These are phyloP conservation scores for Rhizopogon sp. DNA, from an alignment of 768 basidiomycete genomes.

Conservation along the genomic window DNA sequence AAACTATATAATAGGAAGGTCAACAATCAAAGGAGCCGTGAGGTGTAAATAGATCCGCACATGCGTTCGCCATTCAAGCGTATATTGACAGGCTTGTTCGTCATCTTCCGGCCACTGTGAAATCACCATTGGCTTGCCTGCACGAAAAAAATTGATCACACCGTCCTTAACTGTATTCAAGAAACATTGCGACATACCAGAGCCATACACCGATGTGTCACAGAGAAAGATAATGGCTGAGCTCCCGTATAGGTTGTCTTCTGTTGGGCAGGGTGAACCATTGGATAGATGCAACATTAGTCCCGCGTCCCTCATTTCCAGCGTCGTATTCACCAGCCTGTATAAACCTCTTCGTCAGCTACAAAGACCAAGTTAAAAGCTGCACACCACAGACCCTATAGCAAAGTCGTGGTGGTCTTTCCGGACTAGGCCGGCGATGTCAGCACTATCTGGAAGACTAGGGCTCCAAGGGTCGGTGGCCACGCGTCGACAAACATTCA, in stretches of 20 bases:
- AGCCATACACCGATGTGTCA: slow-evolving; percentile 55
- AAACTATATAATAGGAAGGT: slow-evolving; percentile 32
- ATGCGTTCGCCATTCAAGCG: slow-evolving; percentile 81
- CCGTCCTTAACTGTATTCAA: neutral
- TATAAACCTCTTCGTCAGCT: neutral
- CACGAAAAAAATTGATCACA: neutral
- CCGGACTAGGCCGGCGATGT: slow-evolving; percentile 61
- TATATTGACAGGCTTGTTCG: slow-evolving; percentile 66
- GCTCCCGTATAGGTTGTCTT: slow-evolving; percentile 42
- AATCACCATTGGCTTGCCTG: slow-evolving; percentile 50
- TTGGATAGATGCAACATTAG: slow-evolving; percentile 53
- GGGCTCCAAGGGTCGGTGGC: slow-evolving; percentile 54
- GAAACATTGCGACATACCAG: slow-evolving; percentile 29
- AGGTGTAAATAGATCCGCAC: slow-evolving; percentile 34
- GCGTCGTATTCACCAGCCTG: slow-evolving; percentile 51
- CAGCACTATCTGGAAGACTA: slow-evolving; percentile 42
- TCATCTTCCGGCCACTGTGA: slow-evolving; percentile 62
- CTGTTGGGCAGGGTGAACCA: slow-evolving; percentile 61
- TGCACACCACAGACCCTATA: slow-evolving; percentile 48
- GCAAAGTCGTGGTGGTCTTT: slow-evolving; percentile 64
- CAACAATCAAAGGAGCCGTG: neutral
- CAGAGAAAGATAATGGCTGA: slow-evolving; percentile 76
- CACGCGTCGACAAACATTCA: slow-evolving; percentile 64
- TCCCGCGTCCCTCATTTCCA: slow-evolving; percentile 46
- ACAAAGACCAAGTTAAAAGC: neutral